Percentiles rank a stretch among this genome's conserved stretches.
These are phyloP conservation scores for Chrysanthemum makinoi DNA, from an alignment of 129 eudicot species.

Conservation along the genomic window DNA sequence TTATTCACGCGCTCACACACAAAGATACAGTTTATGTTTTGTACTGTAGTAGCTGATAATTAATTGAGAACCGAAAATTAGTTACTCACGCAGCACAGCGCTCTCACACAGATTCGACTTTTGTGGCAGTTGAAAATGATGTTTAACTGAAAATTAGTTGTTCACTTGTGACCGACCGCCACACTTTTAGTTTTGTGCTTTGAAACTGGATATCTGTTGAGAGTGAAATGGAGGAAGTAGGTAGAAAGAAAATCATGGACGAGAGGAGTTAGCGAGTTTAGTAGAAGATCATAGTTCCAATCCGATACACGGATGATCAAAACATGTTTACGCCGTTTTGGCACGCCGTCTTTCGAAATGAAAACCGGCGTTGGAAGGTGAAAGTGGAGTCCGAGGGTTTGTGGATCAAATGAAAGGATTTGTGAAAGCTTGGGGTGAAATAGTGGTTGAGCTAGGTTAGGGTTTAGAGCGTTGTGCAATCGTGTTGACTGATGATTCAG, in stretches of 20 bases:
- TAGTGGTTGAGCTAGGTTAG: constrained; percentile 66
- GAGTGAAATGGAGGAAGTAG: constrained; percentile 62
- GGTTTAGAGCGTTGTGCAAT: constrained; percentile 70
- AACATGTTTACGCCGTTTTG: constrained; percentile 6
- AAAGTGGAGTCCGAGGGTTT: constrained; percentile 52
- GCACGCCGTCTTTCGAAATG: constrained; percentile 36
- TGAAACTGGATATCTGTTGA: too few species aligned
- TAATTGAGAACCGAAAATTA: too few species aligned
- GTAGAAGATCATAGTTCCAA: constrained; percentile 67
- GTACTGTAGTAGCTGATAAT: too few species aligned
- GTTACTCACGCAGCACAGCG: too few species aligned
- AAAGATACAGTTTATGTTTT: too few species aligned
- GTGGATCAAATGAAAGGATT: constrained; percentile 89
- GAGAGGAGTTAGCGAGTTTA: constrained; percentile 79
- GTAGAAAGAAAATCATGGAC: constrained; percentile 64
- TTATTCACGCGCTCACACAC: too few species aligned
- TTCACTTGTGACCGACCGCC: too few species aligned
- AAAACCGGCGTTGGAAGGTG: constrained; percentile 32
- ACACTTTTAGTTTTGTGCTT: background rate
- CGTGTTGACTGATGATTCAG: constrained; percentile 66
- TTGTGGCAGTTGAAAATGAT: too few species aligned
- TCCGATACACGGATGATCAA: constrained; percentile 48
- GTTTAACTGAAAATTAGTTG: background rate
- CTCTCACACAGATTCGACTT: too few species aligned
- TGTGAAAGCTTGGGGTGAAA: constrained; percentile 86